Percentiles rank a stretch among this genome's conserved stretches.
These are phyloP conservation scores for Isatis tinctoria DNA, from an alignment of 345 rosid genomes.

Conservation along the genomic window DNA sequence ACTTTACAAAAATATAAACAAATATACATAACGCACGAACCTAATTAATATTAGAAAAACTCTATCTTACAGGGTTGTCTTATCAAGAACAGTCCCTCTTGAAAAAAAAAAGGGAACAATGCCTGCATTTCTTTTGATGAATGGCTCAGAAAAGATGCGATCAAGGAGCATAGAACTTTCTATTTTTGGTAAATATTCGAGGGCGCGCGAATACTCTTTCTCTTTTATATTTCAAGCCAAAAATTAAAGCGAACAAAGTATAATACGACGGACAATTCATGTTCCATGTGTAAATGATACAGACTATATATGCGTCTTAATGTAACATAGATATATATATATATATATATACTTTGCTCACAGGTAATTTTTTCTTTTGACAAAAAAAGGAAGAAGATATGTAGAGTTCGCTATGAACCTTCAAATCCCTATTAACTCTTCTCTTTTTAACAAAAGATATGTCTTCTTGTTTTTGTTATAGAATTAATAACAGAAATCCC, in stretches of 20 bases:
- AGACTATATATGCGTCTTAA: not conserved
- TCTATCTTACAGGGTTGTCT: constrained; percentile 4
- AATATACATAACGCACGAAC: not conserved
- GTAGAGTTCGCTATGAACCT: not conserved
- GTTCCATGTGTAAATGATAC: not conserved
- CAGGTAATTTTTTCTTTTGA: too few species aligned
- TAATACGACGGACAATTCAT: not conserved
- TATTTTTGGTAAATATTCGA: constrained; percentile 19
- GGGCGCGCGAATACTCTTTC: not conserved
- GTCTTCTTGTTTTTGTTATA: not conserved
- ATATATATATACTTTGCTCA: not conserved
- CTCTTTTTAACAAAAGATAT: not conserved
- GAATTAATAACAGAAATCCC: not conserved
- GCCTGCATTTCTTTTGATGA: constrained; percentile 16
- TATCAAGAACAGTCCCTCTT: constrained; percentile 10
- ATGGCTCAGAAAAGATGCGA: constrained; percentile 27
- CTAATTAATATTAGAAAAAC: not conserved
- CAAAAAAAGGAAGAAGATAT: not conserved
- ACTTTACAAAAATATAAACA: not conserved
- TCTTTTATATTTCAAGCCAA: not conserved
- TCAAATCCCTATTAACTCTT: not conserved
- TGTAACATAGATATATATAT: not conserved
- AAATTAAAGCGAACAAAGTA: not conserved
- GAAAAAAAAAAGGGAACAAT: not conserved
- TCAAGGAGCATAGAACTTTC: constrained; percentile 17